Evolutionary conservation across 2,329 filamentous ascomycete species (phyloP), one percentile per base, ranked within the genome.

Genomic region (Colletotrichum musicola): DNA sequence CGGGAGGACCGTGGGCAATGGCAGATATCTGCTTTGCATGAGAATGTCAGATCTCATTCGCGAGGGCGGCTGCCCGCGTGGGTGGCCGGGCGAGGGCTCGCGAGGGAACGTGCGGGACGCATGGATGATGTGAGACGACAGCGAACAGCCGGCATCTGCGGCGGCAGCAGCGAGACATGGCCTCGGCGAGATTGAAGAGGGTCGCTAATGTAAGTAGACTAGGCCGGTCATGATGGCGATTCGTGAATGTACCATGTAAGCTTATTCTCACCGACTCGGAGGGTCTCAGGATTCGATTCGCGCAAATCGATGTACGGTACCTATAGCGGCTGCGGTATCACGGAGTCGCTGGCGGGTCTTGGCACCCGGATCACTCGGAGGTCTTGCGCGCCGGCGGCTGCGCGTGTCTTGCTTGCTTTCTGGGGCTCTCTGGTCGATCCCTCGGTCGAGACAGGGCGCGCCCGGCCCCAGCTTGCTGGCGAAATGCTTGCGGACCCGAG

Each of bases 301-400:
- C 18, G 18, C 49, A 62, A 68, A 51, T 47, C 65, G 22, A 27
- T 14, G 22, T 42, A 25, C 22, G 49, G 22, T 42, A 22, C 22
- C 55, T 40, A 56, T 56, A 60, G 44, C 55, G n/a, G 55, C 55
- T 68, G 55, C 65, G 62, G 55, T 65, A 68, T 59, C 65, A 47
- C 55, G 62, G 62, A 61, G 35, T 61, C 35, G 25, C 22, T 66
- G 50, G 62, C 25, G 56, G 61, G 50, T 53, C 55, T 69, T 69
- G 66, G 66, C 66, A 61, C 54, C 62, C 66, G 66, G 66, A 69
- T 69, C 66, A 47, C 62, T 69, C 66, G 66, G 66, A 60, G 66
- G 62, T 65, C 16, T 49, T 65, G 62, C 62, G 35, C 62, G 47
- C 18, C 49, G 42, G 55, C 65, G 50, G 61, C 30, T 59, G 54